Evolutionary conservation across 176 grass and related monocot genomes (phyloP), one percentile per base, ranked within the genome.

Genomic region (Bonia amplexicaulis): DNA sequence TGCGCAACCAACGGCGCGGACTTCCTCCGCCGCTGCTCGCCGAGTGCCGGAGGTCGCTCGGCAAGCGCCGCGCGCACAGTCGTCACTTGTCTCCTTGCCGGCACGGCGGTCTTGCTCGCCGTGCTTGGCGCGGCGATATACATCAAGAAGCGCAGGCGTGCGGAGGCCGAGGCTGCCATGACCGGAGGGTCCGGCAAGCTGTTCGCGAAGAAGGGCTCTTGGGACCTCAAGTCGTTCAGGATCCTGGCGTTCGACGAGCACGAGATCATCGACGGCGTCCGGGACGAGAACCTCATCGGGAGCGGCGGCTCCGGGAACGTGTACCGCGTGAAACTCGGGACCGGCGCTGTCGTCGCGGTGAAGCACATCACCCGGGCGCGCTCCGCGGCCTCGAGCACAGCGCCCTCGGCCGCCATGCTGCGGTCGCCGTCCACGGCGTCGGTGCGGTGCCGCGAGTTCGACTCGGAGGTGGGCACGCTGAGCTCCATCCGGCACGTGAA

Each of bases 401-500:
- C 67, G 6, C 40, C 58, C 23, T 80, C 84, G 23, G 44, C 80
- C 0, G 78, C 90, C 25, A 92, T 89, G 82, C 87, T 89, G 63
- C 74, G 86, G 0, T 84, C 76, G 51, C 23, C 65, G 11, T 51
- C 68, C 4, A 45, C 77, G 17, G 57, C 86, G 8, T 85, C 93
- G 67, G 53, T 40, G 45, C 85, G 85, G 84, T 90, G 89, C 69
- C 93, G 89, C 17, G 92, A 97, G 79, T 97, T 97, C 89, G 92
- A 93, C 59, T 80, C 95, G 12, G 95, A 97, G 93, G 95, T 95
- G 46, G 87, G 87, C 7, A 97, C 95, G 22, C 84, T 95, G 59
- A 97, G 95, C 85, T 77, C 89, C 2, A 93, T 97, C 58, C 90
- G 92, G 1, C 95, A 97, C 75, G 87, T 97, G 20, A 97, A 98